Percentiles rank a stretch among this genome's conserved stretches.
Evolutionary conservation across 768 basidiomycete species (phyloP).

Genomic region (Zangia roseola): DNA sequence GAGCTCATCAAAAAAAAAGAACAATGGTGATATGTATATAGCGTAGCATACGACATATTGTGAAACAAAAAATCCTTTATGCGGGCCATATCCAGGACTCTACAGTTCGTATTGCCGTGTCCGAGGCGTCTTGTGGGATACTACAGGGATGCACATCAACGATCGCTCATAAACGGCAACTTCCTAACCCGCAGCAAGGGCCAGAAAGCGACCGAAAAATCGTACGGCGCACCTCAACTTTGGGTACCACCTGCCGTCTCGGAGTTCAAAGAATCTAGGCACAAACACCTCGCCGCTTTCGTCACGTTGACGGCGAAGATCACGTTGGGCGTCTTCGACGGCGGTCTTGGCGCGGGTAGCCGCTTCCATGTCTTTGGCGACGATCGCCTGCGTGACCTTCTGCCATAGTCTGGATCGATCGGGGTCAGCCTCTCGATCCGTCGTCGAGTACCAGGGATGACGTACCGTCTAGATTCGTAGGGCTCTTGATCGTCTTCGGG

Average conservation of each 20-base stretch:
- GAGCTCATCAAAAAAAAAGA: constrained; percentile 15
- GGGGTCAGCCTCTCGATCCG: too few species aligned
- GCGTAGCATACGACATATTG: constrained; percentile 5
- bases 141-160: constrained; percentile 37
- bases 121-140: constrained; percentile 61
- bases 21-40: constrained; percentile 16
- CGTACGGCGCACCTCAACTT: constrained; percentile 60
- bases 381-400: constrained; percentile 81
- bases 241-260: constrained; percentile 80
- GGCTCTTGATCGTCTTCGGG: constrained; percentile 86
- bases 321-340: constrained; percentile 92
- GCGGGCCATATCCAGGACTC: constrained; percentile 75
- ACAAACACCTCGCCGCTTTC: constrained; percentile 65
- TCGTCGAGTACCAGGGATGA: constrained; percentile 1
- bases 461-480: constrained; percentile 84
- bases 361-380: constrained; percentile 86
- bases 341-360: constrained; percentile 87
- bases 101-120: constrained; percentile 62
- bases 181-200: neutral
- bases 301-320: constrained; percentile 70
- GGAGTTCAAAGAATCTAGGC: constrained; percentile 79
- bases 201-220: neutral
- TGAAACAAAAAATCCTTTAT: constrained; percentile 5
- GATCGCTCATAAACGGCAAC: neutral
- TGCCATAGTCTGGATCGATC: constrained; percentile 64